Evolutionary conservation across 352 stramenopile genomes (phyloP), one percentile per base, ranked within the genome.

Genomic region (Phytopythium helicoides): DNA sequence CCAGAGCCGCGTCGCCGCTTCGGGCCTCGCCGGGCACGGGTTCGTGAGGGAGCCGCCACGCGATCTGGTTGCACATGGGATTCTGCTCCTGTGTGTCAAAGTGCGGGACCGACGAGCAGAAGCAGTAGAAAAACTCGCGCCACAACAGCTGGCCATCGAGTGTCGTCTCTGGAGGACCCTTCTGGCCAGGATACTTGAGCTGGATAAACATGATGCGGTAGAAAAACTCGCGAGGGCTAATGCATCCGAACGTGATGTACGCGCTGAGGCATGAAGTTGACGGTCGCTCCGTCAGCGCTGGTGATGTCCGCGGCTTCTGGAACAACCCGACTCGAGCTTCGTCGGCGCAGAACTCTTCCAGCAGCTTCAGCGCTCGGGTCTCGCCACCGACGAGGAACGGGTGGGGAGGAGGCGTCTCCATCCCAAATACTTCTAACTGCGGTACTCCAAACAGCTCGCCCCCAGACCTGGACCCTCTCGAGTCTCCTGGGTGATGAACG

Each of bases 281-380:
- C 9, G 93, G 87, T 19, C 72, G 78, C 31, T 80, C 71, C 2
- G 95, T 59, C 1, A 85, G 73, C 11, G 83, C 94, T 0, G 93
- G 95, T 11, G 75, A 89, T 6, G 96, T 99, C 28, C 96, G 95
- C 1, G 97, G 97, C 60, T 99, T 99, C 68, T 98, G 86, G 65
- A 99, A 99, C 1, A 83, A 73, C 21, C 80, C 83, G 5, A 97
- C 86, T 33, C 85, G 95, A 31, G 73, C 62, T 44, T 83, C 66
- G 18, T 81, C 59, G 1, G 73, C 60, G 51, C 73, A 91, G 40
- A 87, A 86, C n/a, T 71, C 64, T 9, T 84, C 64, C 36, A 92
- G 40, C 3, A 73, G 56, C 16, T 63, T 60, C 21, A 96, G 52
- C 0, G 66, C 78, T 40, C 69, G 42, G 11, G 64, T 79, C 60